phyloP scores from a whole-genome alignment of 768 basidiomycete genomes.

The Mycena galopus region DNA sequence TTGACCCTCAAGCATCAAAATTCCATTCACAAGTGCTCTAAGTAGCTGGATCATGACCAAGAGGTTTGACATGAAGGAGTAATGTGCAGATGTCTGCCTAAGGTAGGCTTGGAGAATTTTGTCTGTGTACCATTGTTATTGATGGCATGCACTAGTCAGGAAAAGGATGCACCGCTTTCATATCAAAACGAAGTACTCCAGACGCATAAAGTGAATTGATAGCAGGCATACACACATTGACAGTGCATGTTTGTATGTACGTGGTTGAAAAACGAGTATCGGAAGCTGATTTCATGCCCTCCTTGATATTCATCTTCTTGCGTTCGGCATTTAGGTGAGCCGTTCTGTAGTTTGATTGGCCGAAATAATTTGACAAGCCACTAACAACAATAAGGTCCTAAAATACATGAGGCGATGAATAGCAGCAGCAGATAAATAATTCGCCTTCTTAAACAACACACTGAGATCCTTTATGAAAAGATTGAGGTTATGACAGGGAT shows the following conservation, averaged over 20 bases:
- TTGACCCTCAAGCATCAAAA: constrained; percentile 45
- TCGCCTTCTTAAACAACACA: too few relatives aligned
- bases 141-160: constrained; percentile 43
- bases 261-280: too few relatives aligned
- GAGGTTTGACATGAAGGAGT: constrained; percentile 34
- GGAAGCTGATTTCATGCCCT: too few relatives aligned
- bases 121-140: too few relatives aligned
- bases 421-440: too few relatives aligned
- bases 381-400: background rate
- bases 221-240: too few relatives aligned
- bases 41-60: constrained; percentile 35
- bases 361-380: constrained; percentile 3
- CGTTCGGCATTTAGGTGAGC: background rate
- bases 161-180: too few relatives aligned
- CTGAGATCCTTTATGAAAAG: background rate
- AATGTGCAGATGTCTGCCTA: constrained; percentile 27
- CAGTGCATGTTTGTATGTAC: too few relatives aligned
- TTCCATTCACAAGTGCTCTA: constrained; percentile 37
- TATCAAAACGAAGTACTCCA: too few relatives aligned
- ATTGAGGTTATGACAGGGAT: background rate
- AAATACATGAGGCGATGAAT: too few relatives aligned
- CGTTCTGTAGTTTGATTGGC: background rate
- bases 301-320: too few relatives aligned
- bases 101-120: constrained; percentile 38
- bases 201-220: constrained; percentile 38